Percentiles rank a stretch among this genome's conserved stretches.
These are phyloP conservation scores for Geotrichum klebahnii DNA, from an alignment of 1,139 yeast genomes.

Conservation along the genomic window DNA sequence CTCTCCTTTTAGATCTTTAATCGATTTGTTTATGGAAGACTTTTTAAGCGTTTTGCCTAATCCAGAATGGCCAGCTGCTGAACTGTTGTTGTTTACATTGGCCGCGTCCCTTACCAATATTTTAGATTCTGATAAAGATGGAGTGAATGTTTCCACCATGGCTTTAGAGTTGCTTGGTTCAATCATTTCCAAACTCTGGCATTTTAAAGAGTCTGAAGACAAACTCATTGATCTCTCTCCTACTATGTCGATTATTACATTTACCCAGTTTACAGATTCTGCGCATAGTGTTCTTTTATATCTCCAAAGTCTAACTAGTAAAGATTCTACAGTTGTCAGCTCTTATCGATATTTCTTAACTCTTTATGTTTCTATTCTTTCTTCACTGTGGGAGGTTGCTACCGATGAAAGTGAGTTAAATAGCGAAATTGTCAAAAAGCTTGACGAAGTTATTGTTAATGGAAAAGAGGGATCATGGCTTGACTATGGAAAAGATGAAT, in stretches of 20 bases:
- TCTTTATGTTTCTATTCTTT: constrained; percentile 20
- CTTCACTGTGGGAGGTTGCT: constrained; percentile 17
- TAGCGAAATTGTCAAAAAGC: constrained; percentile 2
- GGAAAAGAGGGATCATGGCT: constrained; percentile 25
- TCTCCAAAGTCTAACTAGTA: constrained; percentile 23
- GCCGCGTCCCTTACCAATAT: constrained; percentile 43
- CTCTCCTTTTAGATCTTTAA: constrained; percentile 31
- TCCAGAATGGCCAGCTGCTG: constrained; percentile 64
- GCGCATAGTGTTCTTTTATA: constrained; percentile 21
- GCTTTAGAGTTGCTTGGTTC: constrained; percentile 54
- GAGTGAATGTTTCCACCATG: constrained; percentile 30
- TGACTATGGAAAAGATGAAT: constrained; percentile 15
- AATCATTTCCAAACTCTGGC: constrained; percentile 48
- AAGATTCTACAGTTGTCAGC: constrained; percentile 23
- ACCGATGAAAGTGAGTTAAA: constrained; percentile 13
- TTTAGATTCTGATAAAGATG: constrained; percentile 24
- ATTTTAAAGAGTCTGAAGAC: constrained; percentile 22
- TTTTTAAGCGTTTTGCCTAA: constrained; percentile 46
- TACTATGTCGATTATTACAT: constrained; percentile 17
- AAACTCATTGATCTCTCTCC: constrained; percentile 18
- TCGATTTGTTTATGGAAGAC: constrained; percentile 57
- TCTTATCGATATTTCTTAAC: constrained; percentile 24
- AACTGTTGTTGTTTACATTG: constrained; percentile 46
- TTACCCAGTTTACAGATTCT: constrained; percentile 18
- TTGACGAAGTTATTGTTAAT: constrained; percentile 15